Percentiles rank a stretch among this genome's conserved stretches.
Evolutionary conservation across 1,284 basidiomycete genomes (phyloP).

Genomic region (Phlebopus sp.): DNA sequence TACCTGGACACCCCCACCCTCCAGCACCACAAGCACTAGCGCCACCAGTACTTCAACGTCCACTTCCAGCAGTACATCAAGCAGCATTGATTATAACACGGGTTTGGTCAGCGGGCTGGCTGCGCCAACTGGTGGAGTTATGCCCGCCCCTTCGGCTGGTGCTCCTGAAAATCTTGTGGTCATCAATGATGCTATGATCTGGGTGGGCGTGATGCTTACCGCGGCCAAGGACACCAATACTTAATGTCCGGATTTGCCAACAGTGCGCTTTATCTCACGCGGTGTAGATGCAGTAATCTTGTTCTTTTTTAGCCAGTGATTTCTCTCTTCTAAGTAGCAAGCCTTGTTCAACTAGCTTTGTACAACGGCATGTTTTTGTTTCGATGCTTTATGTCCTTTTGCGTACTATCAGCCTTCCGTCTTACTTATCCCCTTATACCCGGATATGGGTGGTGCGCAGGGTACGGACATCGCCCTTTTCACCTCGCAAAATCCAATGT

Average conservation of each 20-base stretch:
- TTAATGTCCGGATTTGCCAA: slow-evolving; percentile 1
- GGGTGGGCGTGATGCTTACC: slow-evolving; percentile 35
- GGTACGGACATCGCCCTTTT: neutral
- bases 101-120: slow-evolving; percentile 28
- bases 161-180: slow-evolving; percentile 33
- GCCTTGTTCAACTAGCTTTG: slow-evolving; percentile 2
- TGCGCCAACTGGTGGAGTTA: slow-evolving; percentile 26
- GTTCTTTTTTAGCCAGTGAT: neutral
- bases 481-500: neutral
- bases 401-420: neutral
- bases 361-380: slow-evolving; percentile 1
- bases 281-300: no score
- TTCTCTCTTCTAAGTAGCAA: slow-evolving; percentile 10
- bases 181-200: slow-evolving; percentile 39
- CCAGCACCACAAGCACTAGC: slow-evolving; percentile 20
- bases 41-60: slow-evolving; percentile 25
- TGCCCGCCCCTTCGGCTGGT: slow-evolving; percentile 13
- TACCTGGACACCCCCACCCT: slow-evolving; percentile 15
- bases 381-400: slow-evolving; percentile 1
- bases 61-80: slow-evolving; percentile 14
- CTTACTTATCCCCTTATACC: slow-evolving; percentile 11
- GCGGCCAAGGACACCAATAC: slow-evolving; percentile 5
- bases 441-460: slow-evolving; percentile 1
- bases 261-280: no score
- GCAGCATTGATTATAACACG: slow-evolving; percentile 16